phyloP scores from a whole-genome alignment of 768 basidiomycete species.

The Kwoniella sp. region DNA sequence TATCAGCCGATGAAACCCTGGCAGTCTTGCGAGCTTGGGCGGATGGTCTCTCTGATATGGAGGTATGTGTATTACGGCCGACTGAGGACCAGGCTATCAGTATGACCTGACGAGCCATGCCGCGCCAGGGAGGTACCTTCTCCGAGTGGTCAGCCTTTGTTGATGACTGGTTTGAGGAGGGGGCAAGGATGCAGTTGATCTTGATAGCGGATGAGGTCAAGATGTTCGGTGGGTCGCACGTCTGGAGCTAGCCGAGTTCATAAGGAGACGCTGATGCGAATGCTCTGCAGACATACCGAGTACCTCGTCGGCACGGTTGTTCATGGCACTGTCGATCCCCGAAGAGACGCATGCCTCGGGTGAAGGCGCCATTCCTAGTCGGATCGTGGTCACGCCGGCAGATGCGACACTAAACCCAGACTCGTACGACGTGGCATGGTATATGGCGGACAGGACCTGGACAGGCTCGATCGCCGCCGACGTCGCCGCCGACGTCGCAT shows the following conservation, averaged over 20 bases:
- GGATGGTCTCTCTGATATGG: slow-evolving; percentile 2
- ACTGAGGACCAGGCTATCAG: too few species aligned
- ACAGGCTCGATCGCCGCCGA: slow-evolving; percentile 1
- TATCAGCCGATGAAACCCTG: too few species aligned
- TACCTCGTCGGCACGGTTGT: slow-evolving; percentile 4
- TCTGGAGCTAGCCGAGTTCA: not conserved
- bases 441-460: not conserved
- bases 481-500: too few species aligned
- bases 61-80: slow-evolving; percentile 3
- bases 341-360: too few species aligned
- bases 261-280: too few species aligned
- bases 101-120: slow-evolving; percentile 3
- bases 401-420: too few species aligned
- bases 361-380: too few species aligned
- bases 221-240: slow-evolving; percentile 6
- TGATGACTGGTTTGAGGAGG: slow-evolving; percentile 6
- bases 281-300: slow-evolving; percentile 9
- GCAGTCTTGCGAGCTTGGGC: too few species aligned
- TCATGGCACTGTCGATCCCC: slow-evolving; percentile 1
- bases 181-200: slow-evolving; percentile 3
- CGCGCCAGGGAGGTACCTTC: slow-evolving; percentile 4
- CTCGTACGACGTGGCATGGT: slow-evolving; percentile 6
- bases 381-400: too few species aligned
- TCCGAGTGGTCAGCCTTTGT: slow-evolving; percentile 10
- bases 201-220: slow-evolving; percentile 1